Evolutionary conservation across 1,284 basidiomycete species (phyloP).

Genomic region (Ustilago tritici): DNA sequence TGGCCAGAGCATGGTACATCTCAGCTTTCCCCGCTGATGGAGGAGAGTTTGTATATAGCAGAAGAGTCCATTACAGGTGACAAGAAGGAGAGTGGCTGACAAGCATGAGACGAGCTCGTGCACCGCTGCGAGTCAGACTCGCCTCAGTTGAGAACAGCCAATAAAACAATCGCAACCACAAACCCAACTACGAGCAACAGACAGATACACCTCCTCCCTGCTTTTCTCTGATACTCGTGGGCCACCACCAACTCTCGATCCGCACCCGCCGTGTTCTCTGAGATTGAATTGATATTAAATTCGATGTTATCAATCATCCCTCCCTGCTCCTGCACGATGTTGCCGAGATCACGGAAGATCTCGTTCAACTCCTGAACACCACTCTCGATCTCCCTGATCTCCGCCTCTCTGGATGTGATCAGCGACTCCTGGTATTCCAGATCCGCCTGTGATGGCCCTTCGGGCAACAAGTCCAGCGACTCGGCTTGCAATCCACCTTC

Average conservation of each 20-base stretch:
- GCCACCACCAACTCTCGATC: slow-evolving; percentile 89
- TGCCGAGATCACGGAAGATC: slow-evolving; percentile 96
- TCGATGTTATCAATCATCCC: slow-evolving; percentile 97
- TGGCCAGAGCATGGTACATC: too few relatives aligned
- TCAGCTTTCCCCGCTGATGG: too few relatives aligned
- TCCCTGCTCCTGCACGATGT: slow-evolving; percentile 93
- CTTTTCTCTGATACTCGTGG: slow-evolving; percentile 92
- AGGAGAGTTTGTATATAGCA: not conserved
- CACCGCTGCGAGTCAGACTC: too few relatives aligned
- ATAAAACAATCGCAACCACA: slow-evolving; percentile 87
- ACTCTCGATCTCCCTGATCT: slow-evolving; percentile 95
- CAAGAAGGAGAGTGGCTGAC: not conserved
- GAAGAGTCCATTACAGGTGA: not conserved
- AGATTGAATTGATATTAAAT: slow-evolving; percentile 88
- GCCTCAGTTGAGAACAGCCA: slow-evolving; percentile 73
- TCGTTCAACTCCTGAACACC: slow-evolving; percentile 97
- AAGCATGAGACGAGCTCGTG: too few relatives aligned
- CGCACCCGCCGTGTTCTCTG: slow-evolving; percentile 84
- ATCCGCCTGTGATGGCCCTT: slow-evolving; percentile 77
- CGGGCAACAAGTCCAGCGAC: slow-evolving; percentile 23
- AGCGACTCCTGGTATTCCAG: slow-evolving; percentile 95
- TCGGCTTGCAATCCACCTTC: slow-evolving; percentile 22
- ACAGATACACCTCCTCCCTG: slow-evolving; percentile 88
- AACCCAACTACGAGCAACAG: slow-evolving; percentile 87
- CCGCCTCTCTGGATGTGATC: slow-evolving; percentile 92